Evolutionary conservation across 1,139 yeast genomes (phyloP).

Genomic region (Zygoascus hellenicus): DNA sequence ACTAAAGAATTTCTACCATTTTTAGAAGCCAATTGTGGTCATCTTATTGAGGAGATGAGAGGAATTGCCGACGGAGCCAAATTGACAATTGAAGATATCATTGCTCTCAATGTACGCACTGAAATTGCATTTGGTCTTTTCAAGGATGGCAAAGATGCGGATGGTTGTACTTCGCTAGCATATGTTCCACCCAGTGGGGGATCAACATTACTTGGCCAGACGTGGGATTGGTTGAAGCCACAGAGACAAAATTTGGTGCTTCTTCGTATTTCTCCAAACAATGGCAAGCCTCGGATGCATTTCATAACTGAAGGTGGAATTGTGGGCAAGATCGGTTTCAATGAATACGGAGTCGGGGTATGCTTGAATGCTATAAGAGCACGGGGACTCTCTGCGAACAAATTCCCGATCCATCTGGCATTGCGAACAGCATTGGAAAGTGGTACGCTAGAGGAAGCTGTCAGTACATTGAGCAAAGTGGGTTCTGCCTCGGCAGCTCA

Average conservation of each 20-base stretch:
- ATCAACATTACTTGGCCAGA: constrained; percentile 8
- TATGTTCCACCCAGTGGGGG: constrained; percentile 26
- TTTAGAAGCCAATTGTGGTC: constrained; percentile 26
- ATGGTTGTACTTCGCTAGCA: constrained; percentile 34
- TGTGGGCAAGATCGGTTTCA: constrained; percentile 35
- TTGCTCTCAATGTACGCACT: constrained; percentile 33
- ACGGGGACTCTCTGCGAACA: constrained; percentile 25
- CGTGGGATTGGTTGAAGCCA: constrained; percentile 26
- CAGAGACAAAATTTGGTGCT: constrained; percentile 27
- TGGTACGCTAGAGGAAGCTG: constrained; percentile 27
- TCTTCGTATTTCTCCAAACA: constrained; percentile 24
- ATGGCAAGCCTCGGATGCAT: constrained; percentile 25
- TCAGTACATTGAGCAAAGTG: constrained; percentile 18
- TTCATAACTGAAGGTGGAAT: constrained; percentile 35
- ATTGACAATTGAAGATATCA: constrained; percentile 29
- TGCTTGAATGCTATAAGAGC: constrained; percentile 33
- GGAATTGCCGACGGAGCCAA: constrained; percentile 35
- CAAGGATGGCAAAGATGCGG: constrained; percentile 20
- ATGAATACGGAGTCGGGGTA: constrained; percentile 33
- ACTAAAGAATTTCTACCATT: constrained; percentile 23
- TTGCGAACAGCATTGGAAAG: constrained; percentile 31
- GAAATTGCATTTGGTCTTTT: constrained; percentile 31
- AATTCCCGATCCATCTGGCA: constrained; percentile 34
- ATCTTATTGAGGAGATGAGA: constrained; percentile 30
- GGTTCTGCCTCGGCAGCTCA: constrained; percentile 25